Evolutionary conservation across 2,329 filamentous ascomycete genomes (phyloP).

Genomic region (Parasarocladium wereldwijsianum): DNA sequence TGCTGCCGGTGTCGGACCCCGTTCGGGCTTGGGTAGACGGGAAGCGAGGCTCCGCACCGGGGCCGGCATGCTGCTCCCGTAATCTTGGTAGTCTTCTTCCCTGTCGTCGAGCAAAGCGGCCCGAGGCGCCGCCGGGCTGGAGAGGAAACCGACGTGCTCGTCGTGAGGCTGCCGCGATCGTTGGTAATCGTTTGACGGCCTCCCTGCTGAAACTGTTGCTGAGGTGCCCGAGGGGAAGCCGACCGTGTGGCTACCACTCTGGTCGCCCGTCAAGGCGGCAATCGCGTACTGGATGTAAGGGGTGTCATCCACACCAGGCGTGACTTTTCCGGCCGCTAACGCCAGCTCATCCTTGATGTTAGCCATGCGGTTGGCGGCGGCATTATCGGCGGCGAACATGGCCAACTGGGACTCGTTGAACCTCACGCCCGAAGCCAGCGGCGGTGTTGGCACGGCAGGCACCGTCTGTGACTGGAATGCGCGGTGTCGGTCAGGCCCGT

Average conservation of each 20-base stretch:
- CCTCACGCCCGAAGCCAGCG: conserved; percentile 12
- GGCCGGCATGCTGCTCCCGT: no score
- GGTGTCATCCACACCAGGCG: conserved; percentile 69
- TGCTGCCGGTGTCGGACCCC: conserved; percentile 2
- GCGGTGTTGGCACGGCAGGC: conserved; percentile 2
- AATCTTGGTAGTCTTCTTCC: conserved; percentile 1
- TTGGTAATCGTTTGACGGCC: conserved; percentile 11
- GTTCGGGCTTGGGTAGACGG: neutral
- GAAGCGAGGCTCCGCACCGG: conserved; percentile 1
- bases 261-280: conserved; percentile 67
- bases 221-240: conserved; percentile 30
- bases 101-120: conserved; percentile 10
- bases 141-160: no score
- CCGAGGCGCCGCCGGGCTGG: conserved; percentile 1
- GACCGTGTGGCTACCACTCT: conserved; percentile 41
- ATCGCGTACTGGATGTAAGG: conserved; percentile 85
- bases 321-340: conserved; percentile 38
- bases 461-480: conserved; percentile 7
- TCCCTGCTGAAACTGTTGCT: no score
- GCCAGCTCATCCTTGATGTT: conserved; percentile 36
- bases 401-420: conserved; percentile 25
- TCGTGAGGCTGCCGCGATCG: no score
- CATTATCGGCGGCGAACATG: conserved; percentile 20
- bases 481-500: conserved; percentile 25
- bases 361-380: conserved; percentile 16